phyloP scores from a whole-genome alignment of 371 early-diverging fungal species.

The Lichtheimia hyalospora region DNA sequence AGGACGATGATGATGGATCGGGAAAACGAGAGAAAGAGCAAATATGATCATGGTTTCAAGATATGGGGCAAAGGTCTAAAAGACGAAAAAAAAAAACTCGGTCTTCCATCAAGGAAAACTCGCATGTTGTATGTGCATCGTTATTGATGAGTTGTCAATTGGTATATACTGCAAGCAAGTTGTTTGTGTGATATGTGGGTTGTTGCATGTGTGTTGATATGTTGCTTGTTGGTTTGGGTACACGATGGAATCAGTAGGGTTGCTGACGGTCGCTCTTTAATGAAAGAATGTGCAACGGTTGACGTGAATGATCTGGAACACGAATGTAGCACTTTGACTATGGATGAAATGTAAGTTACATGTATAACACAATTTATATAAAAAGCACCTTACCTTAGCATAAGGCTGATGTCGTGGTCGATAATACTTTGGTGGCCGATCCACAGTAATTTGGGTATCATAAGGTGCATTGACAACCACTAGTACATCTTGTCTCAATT shows the following conservation, averaged over 20 bases:
- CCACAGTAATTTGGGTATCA: constrained; percentile 34
- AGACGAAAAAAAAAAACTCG: neutral
- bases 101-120: constrained; percentile 3
- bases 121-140: neutral
- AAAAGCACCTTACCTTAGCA: neutral
- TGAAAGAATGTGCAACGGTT: constrained; percentile 26
- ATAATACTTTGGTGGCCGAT: constrained; percentile 15
- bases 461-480: constrained; percentile 42
- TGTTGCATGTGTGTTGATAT: constrained; percentile 1
- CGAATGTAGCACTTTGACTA: constrained; percentile 32
- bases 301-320: constrained; percentile 29
- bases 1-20: too few species aligned
- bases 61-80: neutral
- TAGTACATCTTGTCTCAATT: constrained; percentile 24
- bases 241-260: too few species aligned
- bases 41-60: too few species aligned
- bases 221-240: neutral
- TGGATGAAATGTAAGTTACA: neutral
- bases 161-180: neutral
- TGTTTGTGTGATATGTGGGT: neutral
- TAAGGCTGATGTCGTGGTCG: neutral
- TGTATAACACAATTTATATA: constrained; percentile 3
- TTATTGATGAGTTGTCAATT: neutral
- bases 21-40: too few species aligned
- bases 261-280: constrained; percentile 1